Percentiles rank a stretch among this genome's conserved stretches.
These are phyloP conservation scores for Yarrowia bubula DNA, from an alignment of 805 yeast genomes.

Conservation along the genomic window DNA sequence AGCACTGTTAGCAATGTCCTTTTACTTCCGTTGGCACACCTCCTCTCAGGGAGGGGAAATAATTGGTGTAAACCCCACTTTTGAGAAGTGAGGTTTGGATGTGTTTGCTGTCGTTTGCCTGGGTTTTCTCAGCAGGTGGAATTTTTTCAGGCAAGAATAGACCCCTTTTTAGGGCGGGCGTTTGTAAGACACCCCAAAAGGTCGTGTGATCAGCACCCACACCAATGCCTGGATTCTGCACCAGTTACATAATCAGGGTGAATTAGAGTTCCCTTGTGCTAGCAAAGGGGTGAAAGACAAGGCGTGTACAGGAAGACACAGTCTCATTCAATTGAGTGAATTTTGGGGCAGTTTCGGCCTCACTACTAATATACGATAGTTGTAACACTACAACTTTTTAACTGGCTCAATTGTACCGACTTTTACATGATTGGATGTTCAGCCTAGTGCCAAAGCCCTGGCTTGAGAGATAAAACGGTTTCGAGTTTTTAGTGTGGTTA, in stretches of 20 bases:
- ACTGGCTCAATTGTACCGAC: no score
- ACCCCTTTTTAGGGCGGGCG: background rate
- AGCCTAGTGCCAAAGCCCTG: no score
- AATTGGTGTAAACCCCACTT: background rate
- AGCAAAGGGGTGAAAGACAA: background rate
- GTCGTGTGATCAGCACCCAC: background rate
- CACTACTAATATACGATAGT: no score
- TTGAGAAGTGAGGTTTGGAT: background rate
- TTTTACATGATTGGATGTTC: no score
- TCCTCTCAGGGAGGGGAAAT: background rate
- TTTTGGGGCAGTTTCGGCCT: no score
- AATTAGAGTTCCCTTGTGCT: constrained; percentile 1
- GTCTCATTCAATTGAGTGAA: no score
- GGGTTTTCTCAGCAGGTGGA: background rate
- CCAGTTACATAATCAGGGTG: constrained; percentile 18
- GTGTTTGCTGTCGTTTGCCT: background rate
- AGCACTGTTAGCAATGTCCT: no score
- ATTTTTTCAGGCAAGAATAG: background rate
- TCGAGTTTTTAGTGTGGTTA: no score
- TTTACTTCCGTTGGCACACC: no score
- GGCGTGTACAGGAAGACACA: no score
- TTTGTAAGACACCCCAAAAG: background rate
- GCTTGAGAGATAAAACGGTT: no score
- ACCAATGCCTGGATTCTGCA: constrained; percentile 23
- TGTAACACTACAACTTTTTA: no score